Conservation (phyloP, 2,329 filamentous ascomycete species). For the Aphanocladium album region DNA sequence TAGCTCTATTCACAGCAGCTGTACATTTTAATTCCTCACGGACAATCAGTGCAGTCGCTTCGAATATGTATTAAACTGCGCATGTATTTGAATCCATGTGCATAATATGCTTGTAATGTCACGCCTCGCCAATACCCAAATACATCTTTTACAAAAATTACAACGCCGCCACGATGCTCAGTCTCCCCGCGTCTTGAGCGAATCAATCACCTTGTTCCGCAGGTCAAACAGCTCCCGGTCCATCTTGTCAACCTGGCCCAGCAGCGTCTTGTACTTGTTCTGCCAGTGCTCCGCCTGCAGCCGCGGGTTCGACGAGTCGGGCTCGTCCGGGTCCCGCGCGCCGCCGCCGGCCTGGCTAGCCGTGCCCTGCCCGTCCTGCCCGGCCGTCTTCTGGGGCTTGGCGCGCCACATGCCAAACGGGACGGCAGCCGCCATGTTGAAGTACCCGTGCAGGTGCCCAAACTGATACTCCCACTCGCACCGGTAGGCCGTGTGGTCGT, state of each 20-base stretch:
- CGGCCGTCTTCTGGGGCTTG: slow-evolving; percentile 23
- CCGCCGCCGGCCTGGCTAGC: slow-evolving; percentile 16
- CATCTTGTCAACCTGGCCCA: slow-evolving; percentile 53
- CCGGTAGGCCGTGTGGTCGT: slow-evolving; percentile 41
- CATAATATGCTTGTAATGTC: too few species aligned
- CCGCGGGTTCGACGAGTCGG: slow-evolving; percentile 4
- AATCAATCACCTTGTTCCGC: slow-evolving; percentile 38
- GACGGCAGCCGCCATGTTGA: slow-evolving; percentile 47
- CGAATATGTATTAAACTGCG: too few species aligned
- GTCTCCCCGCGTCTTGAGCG: slow-evolving; percentile 19
- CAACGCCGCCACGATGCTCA: background rate
- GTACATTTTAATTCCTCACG: too few species aligned
- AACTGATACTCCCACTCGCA: slow-evolving; percentile 53
- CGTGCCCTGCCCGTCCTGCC: slow-evolving; percentile 13
- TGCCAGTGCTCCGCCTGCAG: slow-evolving; percentile 43
- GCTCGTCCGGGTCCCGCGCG: background rate
- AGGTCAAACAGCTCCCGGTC: slow-evolving; percentile 48
- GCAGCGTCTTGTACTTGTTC: slow-evolving; percentile 50
- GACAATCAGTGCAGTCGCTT: too few species aligned
- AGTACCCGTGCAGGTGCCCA: slow-evolving; percentile 47
- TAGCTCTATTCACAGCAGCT: too few species aligned
- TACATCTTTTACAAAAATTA: too few species aligned
- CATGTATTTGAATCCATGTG: too few species aligned
- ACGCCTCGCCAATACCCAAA: too few species aligned
- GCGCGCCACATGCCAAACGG: slow-evolving; percentile 38